Evolutionary conservation across 2,329 filamentous ascomycete species (phyloP).

Genomic region (Aspergillus flavus): DNA sequence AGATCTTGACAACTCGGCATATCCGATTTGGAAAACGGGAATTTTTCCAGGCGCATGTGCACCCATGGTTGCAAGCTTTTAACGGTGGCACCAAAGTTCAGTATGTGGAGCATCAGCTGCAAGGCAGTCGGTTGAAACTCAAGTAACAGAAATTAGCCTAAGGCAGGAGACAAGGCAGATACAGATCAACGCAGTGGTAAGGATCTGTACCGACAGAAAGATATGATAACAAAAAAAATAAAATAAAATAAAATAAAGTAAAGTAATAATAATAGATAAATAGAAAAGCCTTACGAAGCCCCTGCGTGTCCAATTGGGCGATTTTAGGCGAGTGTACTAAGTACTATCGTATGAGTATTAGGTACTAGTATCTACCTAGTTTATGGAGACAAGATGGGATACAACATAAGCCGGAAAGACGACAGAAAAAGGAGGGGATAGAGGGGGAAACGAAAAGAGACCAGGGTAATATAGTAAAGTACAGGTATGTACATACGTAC

Average conservation of each 20-base stretch:
- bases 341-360: neutral
- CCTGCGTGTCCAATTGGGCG: neutral
- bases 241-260: neutral
- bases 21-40: neutral
- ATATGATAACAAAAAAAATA: neutral
- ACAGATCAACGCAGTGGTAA: neutral
- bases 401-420: neutral
- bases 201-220: neutral
- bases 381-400: neutral
- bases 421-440: neutral
- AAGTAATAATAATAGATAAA: neutral
- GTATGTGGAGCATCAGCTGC: neutral
- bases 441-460: neutral
- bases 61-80: neutral
- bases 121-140: neutral
- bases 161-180: neutral
- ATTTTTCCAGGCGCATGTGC: neutral
- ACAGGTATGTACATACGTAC: neutral
- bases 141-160: neutral
- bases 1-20: constrained; percentile 2
- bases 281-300: neutral
- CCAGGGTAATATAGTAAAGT: neutral
- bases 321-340: neutral
- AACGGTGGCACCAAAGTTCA: neutral
- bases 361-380: neutral